phyloP scores from a whole-genome alignment of 768 basidiomycete species.

The Clathrus columnatus region DNA sequence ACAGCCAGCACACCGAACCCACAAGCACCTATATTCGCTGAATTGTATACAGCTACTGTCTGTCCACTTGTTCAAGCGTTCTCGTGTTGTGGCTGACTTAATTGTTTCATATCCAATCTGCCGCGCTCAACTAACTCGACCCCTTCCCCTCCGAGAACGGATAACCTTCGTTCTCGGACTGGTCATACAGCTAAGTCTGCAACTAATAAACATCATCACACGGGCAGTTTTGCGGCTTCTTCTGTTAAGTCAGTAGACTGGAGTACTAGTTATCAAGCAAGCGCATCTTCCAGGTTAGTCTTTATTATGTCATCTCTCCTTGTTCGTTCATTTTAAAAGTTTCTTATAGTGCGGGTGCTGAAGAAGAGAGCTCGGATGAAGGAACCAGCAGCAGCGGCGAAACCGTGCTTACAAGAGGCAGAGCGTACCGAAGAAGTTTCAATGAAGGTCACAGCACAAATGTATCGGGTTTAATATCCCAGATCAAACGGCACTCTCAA shows the following conservation, averaged over 20 bases:
- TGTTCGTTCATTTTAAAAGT: neutral
- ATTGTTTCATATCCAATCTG: constrained; percentile 42
- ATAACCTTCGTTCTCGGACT: constrained; percentile 27
- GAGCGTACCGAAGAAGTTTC: neutral
- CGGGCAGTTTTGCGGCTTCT: neutral
- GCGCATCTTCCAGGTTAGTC: constrained; percentile 61
- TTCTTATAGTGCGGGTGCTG: constrained; percentile 29
- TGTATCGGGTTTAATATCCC: neutral
- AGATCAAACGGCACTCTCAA: neutral
- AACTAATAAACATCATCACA: neutral
- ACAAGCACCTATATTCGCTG: neutral
- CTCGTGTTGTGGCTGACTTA: neutral
- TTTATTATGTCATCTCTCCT: constrained; percentile 1
- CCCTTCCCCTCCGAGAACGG: constrained; percentile 56
- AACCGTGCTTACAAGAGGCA: constrained; percentile 6
- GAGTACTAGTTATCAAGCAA: constrained; percentile 84
- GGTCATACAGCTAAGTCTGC: constrained; percentile 10
- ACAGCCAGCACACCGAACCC: neutral
- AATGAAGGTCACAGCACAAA: neutral
- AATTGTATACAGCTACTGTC: neutral
- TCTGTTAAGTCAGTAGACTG: constrained; percentile 41
- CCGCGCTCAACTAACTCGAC: constrained; percentile 65
- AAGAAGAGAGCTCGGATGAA: constrained; percentile 40
- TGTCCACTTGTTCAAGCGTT: neutral
- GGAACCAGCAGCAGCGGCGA: constrained; percentile 14